phyloP scores from a whole-genome alignment of 441 rosid species.

The Codiaeum variegatum region DNA sequence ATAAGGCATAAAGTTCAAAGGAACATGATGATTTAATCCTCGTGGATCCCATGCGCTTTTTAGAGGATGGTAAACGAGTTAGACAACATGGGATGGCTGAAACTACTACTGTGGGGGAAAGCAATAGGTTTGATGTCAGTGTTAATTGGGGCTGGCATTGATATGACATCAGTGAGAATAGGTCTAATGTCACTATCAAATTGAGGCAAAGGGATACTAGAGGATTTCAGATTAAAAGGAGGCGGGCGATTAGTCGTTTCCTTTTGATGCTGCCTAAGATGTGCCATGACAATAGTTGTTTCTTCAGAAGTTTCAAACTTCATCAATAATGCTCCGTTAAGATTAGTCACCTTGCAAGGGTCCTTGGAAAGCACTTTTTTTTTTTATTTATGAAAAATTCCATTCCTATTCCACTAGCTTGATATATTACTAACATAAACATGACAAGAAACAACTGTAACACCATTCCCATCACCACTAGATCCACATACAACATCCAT shows the following conservation, averaged over 20 bases:
- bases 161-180: no score
- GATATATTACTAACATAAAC: conserved; percentile 73
- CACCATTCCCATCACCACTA: conserved; percentile 70
- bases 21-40: conserved; percentile 39
- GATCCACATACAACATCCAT: conserved; percentile 85
- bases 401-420: conserved; percentile 88
- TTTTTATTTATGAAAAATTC: conserved; percentile 77
- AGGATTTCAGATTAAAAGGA: conserved; percentile 37
- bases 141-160: conserved; percentile 36
- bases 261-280: conserved; percentile 70
- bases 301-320: conserved; percentile 93
- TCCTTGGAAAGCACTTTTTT: conserved; percentile 73
- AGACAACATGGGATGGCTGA: no score
- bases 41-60: no score
- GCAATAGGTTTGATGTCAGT: no score
- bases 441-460: conserved; percentile 70
- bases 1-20: no score
- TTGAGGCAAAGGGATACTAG: conserved; percentile 45
- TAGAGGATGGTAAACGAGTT: no score
- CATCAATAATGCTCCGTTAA: conserved; percentile 73
- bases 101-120: no score
- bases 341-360: conserved; percentile 73
- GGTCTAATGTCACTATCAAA: conserved; percentile 53
- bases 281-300: conserved; percentile 77
- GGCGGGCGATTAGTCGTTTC: conserved; percentile 48